Evolutionary conservation across 2,329 filamentous ascomycete species (phyloP), one percentile per base, ranked within the genome.

Genomic region (Teratosphaeria zuluensis): DNA sequence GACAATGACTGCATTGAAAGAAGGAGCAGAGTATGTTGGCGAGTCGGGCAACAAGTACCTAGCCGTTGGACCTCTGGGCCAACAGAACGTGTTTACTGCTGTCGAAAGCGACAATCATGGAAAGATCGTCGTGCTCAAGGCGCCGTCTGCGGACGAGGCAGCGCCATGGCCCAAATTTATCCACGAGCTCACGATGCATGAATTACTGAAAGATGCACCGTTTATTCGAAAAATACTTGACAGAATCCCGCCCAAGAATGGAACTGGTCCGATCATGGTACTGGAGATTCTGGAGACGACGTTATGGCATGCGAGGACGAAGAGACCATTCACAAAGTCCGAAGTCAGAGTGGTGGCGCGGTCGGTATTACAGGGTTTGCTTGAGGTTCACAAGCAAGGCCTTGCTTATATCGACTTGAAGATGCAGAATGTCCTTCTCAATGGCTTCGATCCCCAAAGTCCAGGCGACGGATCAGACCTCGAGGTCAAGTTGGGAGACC

Each of bases 181-280:
- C 32, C 62, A 67, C 30, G 68, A 70, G 54, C 68, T 70, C 65
- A 62, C 67, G 54, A 69, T 70, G 64, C 68, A 70, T 53, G 66
- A 69, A 59, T 57, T 70, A 7, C 62, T 69, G 57, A 69, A 68
- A 46, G 62, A 63, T 35, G 63, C 58, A 21, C 42, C 54, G 12
- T 56, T 51, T 28, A 64, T 70, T 38, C 63, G 68, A 28, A 63
- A 62, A 42, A 63, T 68, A 31, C 51, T 68, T 31, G 68, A 70
- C 58, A 65, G 66, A 12, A 67, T 70, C 21, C 61, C 65, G 11
- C 64, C 68, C 0, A 57, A 58, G 1, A 28, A 46, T 19, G 56
- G 56, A 5, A 54, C 53, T 14, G 65, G 63, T 31, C 68, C 68
- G 19, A 61, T 66, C 32, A 56, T 70, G 11, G 66, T 69, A 16